Evolutionary conservation across 2,329 filamentous ascomycete species (phyloP).

Genomic region (Trichoderma harzianum): DNA sequence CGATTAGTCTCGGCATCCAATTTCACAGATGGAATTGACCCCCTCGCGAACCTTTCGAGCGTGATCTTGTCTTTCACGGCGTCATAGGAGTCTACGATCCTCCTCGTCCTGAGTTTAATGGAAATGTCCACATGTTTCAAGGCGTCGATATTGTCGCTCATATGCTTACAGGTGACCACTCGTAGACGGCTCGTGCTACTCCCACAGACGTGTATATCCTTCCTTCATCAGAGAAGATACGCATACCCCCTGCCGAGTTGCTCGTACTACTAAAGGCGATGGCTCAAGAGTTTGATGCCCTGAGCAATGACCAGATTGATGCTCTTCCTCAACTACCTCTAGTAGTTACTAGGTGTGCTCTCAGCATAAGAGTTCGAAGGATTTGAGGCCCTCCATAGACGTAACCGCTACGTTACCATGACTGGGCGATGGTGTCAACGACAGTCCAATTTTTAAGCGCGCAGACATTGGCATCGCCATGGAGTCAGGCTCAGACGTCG

Average conservation of each 20-base stretch:
- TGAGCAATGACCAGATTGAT: constrained; percentile 62
- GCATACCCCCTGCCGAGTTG: constrained; percentile 47
- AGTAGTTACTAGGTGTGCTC: constrained; percentile 34
- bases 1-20: constrained; percentile 29
- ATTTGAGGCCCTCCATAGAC: constrained; percentile 70
- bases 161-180: constrained; percentile 65
- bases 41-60: constrained; percentile 39
- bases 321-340: constrained; percentile 59
- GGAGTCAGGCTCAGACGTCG: constrained; percentile 66
- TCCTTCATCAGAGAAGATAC: constrained; percentile 42
- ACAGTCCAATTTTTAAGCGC: constrained; percentile 62
- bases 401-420: constrained; percentile 62
- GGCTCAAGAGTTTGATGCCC: constrained; percentile 61
- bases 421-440: constrained; percentile 70
- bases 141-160: constrained; percentile 59
- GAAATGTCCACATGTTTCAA: constrained; percentile 49
- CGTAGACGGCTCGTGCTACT: constrained; percentile 58
- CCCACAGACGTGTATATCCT: constrained; percentile 59
- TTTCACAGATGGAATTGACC: constrained; percentile 20
- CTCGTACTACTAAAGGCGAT: constrained; percentile 58
- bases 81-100: constrained; percentile 67
- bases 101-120: constrained; percentile 58
- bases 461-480: constrained; percentile 70
- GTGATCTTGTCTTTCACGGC: constrained; percentile 58
- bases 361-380: constrained; percentile 47